Percentiles rank a stretch among this genome's conserved stretches.
These are phyloP conservation scores for Cyclostephanos invisitatus DNA, from an alignment of 108 stramenopile species.

Conservation along the genomic window DNA sequence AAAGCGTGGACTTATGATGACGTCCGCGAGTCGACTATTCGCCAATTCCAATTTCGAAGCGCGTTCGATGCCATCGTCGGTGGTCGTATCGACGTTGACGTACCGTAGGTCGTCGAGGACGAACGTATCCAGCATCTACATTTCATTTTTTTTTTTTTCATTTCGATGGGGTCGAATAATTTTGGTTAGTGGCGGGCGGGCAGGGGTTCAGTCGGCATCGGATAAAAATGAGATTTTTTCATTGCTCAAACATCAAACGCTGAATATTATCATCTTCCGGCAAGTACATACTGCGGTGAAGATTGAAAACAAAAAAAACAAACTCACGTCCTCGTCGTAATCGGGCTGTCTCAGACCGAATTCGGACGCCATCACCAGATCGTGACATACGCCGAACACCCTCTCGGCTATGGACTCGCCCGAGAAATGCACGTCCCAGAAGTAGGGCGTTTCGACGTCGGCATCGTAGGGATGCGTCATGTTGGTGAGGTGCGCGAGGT, in stretches of 20 bases:
- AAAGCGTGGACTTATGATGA: conserved; percentile 43
- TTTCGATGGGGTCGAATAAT: too few relatives aligned
- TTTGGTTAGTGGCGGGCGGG: too few relatives aligned
- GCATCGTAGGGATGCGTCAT: conserved; percentile 20
- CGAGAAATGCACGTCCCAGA: conserved; percentile 56
- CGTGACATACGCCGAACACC: conserved; percentile 40
- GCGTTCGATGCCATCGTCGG: conserved; percentile 38
- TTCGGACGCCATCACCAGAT: conserved; percentile 40
- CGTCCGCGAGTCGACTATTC: conserved; percentile 38
- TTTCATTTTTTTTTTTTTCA: too few relatives aligned
- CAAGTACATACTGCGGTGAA: too few relatives aligned
- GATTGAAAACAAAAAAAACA: background rate
- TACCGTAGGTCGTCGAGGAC: conserved; percentile 36
- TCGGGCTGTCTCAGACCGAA: conserved; percentile 45
- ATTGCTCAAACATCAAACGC: too few relatives aligned
- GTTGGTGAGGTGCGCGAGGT: conserved; percentile 32
- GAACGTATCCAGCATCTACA: conserved; percentile 32
- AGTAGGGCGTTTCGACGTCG: conserved; percentile 43
- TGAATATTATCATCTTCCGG: too few relatives aligned
- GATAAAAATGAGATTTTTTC: too few relatives aligned
- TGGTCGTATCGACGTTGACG: conserved; percentile 55
- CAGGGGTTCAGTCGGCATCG: too few relatives aligned
- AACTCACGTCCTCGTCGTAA: conserved; percentile 42
- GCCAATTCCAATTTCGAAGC: conserved; percentile 46
- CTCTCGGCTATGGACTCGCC: conserved; percentile 51